Evolutionary conservation across 1,284 basidiomycete genomes (phyloP).

Genomic region (Clitocybe nebularis): DNA sequence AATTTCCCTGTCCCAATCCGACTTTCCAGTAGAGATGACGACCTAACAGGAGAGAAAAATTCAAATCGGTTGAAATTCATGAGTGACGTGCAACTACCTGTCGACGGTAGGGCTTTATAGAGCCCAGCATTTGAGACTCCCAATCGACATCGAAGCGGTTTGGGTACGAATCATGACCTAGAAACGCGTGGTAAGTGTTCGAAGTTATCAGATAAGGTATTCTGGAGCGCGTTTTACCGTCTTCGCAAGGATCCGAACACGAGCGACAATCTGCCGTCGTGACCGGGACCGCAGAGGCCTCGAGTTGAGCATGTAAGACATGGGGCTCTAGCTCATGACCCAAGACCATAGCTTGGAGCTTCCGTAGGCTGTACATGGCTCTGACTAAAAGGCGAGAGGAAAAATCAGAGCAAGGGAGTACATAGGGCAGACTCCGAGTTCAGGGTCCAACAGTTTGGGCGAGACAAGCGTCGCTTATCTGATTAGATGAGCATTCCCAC

Average conservation of each 20-base stretch:
- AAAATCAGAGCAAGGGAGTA: constrained; percentile 4
- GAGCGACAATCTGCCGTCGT: constrained; percentile 66
- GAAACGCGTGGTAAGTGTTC: constrained; percentile 22
- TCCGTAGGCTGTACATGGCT: constrained; percentile 34
- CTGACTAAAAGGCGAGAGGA: constrained; percentile 15
- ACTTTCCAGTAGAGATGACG: constrained; percentile 84
- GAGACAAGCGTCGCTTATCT: constrained; percentile 23
- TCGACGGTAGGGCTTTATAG: constrained; percentile 76
- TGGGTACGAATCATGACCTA: constrained; percentile 75
- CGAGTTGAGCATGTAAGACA: constrained; percentile 36
- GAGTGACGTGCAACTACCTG: constrained; percentile 47
- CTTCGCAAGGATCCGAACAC: constrained; percentile 78
- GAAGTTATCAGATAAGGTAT: constrained; percentile 25
- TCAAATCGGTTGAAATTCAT: constrained; percentile 6
- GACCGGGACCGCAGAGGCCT: constrained; percentile 60
- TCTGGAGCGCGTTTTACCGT: constrained; percentile 36
- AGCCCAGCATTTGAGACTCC: constrained; percentile 76
- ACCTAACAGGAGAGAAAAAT: constrained; percentile 40
- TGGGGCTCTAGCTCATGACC: constrained; percentile 30
- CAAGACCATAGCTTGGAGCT: constrained; percentile 34
- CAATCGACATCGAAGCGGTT: constrained; percentile 71
- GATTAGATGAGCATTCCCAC: constrained; percentile 26
- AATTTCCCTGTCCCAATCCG: constrained; percentile 81
- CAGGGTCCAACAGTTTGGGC: constrained; percentile 1
- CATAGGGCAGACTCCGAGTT: neutral